Percentiles rank a stretch among this genome's conserved stretches.
These are phyloP conservation scores for Mucor sp. DNA, from an alignment of 371 early-diverging fungal genomes.

Conservation along the genomic window DNA sequence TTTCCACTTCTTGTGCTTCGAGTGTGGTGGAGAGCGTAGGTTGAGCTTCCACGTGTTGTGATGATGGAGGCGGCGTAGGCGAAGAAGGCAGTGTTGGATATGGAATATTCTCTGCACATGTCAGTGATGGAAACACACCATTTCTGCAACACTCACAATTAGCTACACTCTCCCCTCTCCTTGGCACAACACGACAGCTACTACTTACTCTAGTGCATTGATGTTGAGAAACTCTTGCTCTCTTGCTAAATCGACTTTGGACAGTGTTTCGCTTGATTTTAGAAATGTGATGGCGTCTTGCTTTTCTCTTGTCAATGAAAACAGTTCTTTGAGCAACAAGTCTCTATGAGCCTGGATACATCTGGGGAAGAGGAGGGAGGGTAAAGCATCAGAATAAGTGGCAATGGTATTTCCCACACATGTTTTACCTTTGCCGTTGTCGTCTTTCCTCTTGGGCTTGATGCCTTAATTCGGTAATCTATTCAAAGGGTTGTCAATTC, in stretches of 20 bases:
- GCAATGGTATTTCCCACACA: no score
- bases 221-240: conserved; percentile 20
- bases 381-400: no score
- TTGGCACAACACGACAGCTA: background rate
- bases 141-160: background rate
- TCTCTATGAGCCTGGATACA: conserved; percentile 24
- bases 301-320: conserved; percentile 26
- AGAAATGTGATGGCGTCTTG: conserved; percentile 27
- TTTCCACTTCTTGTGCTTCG: background rate
- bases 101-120: background rate
- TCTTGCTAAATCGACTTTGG: conserved; percentile 18
- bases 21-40: background rate
- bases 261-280: conserved; percentile 17
- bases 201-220: background rate
- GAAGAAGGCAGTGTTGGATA: background rate
- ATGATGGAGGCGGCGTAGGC: background rate
- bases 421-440: conserved; percentile 33
- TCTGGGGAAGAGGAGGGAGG: no score
- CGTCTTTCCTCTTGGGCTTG: conserved; percentile 30
- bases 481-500: background rate
- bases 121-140: background rate
- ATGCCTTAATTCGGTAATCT: conserved; percentile 30
- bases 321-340: conserved; percentile 33
- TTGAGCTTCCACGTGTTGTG: background rate
- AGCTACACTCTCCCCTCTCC: background rate